A percentile compares a stretch with the other conserved stretches of the same genome.
phyloP scores from a whole-genome alignment of 495 filamentous ascomycete genomes.

The Penicillium longicatenatum region DNA sequence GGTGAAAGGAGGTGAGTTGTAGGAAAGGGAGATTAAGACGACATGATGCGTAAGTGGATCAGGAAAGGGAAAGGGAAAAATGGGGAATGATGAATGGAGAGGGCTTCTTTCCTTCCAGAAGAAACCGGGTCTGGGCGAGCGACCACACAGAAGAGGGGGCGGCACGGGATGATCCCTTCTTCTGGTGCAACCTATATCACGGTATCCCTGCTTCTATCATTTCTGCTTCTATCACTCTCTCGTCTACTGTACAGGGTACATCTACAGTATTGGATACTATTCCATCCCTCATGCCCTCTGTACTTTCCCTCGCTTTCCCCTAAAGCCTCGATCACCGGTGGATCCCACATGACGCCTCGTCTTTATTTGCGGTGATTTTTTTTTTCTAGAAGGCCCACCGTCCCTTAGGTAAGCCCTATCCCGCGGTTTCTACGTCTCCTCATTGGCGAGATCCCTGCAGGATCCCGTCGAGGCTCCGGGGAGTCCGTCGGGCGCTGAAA shows the following conservation, averaged over 20 bases:
- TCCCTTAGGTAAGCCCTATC: slow-evolving; percentile 10
- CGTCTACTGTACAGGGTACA: too few relatives aligned
- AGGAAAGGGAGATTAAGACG: slow-evolving; percentile 3
- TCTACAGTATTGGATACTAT: too few relatives aligned
- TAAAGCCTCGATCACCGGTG: slow-evolving; percentile 27
- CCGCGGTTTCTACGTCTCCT: neutral
- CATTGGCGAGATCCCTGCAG: slow-evolving; percentile 18
- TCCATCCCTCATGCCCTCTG: too few relatives aligned
- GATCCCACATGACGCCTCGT: slow-evolving; percentile 6
- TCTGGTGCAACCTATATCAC: neutral
- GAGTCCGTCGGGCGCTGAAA: slow-evolving; percentile 14
- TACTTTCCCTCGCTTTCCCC: neutral
- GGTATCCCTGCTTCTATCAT: too few relatives aligned
- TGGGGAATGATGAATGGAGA: neutral
- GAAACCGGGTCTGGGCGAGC: neutral
- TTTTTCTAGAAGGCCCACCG: slow-evolving; percentile 33
- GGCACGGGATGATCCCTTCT: neutral
- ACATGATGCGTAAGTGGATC: slow-evolving; percentile 1
- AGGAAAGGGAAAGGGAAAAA: slow-evolving; percentile 1
- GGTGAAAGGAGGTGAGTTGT: slow-evolving; percentile 10
- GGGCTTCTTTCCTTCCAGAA: slow-evolving; percentile 6
- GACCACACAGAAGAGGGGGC: neutral
- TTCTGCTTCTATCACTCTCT: too few relatives aligned
- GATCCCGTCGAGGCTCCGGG: slow-evolving; percentile 22
- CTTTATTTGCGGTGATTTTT: slow-evolving; percentile 18